A percentile compares a stretch with the other conserved stretches of the same genome.
Evolutionary conservation across 2,329 filamentous ascomycete genomes (phyloP).

Genomic region (Thielaviopsis populi): DNA sequence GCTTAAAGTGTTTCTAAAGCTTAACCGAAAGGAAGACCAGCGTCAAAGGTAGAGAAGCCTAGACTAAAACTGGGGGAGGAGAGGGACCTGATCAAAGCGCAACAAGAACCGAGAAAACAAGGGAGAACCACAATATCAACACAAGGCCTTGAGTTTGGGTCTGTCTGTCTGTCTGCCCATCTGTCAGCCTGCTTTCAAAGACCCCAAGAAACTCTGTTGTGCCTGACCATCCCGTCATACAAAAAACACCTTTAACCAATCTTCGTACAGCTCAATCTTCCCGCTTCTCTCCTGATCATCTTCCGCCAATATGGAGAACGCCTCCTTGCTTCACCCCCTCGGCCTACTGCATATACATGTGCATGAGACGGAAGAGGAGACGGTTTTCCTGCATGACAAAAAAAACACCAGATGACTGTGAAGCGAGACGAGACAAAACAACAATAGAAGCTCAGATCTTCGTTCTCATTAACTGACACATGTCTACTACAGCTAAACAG

Average conservation of each 20-base stretch:
- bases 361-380: not conserved
- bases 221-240: slow-evolving; percentile 2
- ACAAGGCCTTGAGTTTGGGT: not conserved
- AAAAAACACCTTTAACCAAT: not conserved
- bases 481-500: not conserved
- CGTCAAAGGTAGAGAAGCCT: not conserved
- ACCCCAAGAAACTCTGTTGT: not conserved
- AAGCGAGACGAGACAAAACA: not conserved
- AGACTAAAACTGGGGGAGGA: not conserved
- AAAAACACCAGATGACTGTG: not conserved
- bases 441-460: not conserved
- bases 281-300: not conserved
- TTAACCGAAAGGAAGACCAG: slow-evolving; percentile 1
- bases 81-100: not conserved
- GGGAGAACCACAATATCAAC: not conserved
- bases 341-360: not conserved
- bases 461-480: not conserved
- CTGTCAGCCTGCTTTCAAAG: not conserved
- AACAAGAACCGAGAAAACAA: not conserved
- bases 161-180: not conserved
- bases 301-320: not conserved
- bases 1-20: slow-evolving; percentile 2
- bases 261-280: not conserved
- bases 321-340: not conserved
- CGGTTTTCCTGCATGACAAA: not conserved